phyloP scores from a whole-genome alignment of 345 rosid genomes.

The Populus tremula region DNA sequence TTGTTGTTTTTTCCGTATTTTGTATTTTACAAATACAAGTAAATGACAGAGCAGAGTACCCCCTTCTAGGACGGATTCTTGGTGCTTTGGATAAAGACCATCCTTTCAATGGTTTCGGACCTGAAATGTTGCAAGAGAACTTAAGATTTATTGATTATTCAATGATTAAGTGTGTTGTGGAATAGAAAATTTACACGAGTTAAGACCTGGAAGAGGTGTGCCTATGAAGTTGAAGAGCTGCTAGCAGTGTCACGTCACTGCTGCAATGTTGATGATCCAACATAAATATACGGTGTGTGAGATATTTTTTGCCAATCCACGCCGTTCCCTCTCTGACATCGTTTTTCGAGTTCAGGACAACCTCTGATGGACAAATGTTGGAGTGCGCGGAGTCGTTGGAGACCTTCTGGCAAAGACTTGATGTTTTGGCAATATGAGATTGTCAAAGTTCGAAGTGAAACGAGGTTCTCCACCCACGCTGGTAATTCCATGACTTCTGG shows the following conservation, averaged over 20 bases:
- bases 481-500: conserved; percentile 7
- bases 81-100: too few relatives aligned
- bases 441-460: conserved; percentile 14
- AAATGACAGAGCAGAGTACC: too few relatives aligned
- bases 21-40: too few relatives aligned
- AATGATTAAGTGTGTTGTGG: too few relatives aligned
- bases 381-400: neutral
- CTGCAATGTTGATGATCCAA: neutral
- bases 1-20: too few relatives aligned
- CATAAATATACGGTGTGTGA: neutral
- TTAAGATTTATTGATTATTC: too few relatives aligned
- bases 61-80: too few relatives aligned
- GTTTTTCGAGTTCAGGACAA: conserved; percentile 14
- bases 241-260: neutral
- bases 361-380: conserved; percentile 14
- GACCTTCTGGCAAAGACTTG: conserved; percentile 19
- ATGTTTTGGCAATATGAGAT: conserved; percentile 15
- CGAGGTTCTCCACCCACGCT: conserved; percentile 3
- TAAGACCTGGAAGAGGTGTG: too few relatives aligned
- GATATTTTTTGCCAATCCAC: neutral
- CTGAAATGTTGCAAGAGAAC: too few relatives aligned
- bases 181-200: neutral
- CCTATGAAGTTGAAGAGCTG: neutral
- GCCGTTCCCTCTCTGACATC: neutral
- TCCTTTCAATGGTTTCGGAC: too few relatives aligned